A percentile compares a stretch with the other conserved stretches of the same genome.
phyloP scores from a whole-genome alignment of 2,329 filamentous ascomycete genomes.

The Neopestalotiopsis rosae region DNA sequence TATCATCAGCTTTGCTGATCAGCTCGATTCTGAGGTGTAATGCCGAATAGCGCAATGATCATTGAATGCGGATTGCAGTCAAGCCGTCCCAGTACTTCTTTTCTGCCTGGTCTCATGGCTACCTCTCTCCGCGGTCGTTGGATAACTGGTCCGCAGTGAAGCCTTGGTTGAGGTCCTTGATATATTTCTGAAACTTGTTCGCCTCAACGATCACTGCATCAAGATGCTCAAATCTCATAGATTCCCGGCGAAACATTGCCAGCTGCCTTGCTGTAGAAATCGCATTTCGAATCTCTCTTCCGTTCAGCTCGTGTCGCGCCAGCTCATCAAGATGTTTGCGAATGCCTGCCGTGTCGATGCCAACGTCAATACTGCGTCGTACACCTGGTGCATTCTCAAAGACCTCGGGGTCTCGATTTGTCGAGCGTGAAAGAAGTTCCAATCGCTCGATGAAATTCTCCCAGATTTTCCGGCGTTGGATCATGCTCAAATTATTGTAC shows the following conservation, averaged over 20 bases:
- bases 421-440: not conserved
- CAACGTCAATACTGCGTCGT: not conserved
- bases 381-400: not conserved
- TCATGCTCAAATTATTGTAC: not conserved
- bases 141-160: conserved; percentile 1
- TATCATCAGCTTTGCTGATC: too few species aligned
- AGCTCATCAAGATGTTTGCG: not conserved
- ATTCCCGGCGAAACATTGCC: not conserved
- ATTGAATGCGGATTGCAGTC: too few species aligned
- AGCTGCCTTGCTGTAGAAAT: conserved; percentile 8
- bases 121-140: not conserved
- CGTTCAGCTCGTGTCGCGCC: not conserved
- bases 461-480: not conserved
- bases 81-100: too few species aligned
- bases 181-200: not conserved
- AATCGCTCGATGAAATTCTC: not conserved
- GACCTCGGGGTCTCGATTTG: not conserved
- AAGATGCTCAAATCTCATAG: conserved; percentile 3
- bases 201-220: not conserved
- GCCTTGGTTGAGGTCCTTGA: conserved; percentile 6
- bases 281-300: conserved; percentile 13
- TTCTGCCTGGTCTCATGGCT: not conserved
- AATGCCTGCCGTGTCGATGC: not conserved
- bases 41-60: not conserved
- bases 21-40: too few species aligned